A percentile compares a stretch with the other conserved stretches of the same genome.
phyloP scores from a whole-genome alignment of 129 eudicot genomes.

The Logfia minima region DNA sequence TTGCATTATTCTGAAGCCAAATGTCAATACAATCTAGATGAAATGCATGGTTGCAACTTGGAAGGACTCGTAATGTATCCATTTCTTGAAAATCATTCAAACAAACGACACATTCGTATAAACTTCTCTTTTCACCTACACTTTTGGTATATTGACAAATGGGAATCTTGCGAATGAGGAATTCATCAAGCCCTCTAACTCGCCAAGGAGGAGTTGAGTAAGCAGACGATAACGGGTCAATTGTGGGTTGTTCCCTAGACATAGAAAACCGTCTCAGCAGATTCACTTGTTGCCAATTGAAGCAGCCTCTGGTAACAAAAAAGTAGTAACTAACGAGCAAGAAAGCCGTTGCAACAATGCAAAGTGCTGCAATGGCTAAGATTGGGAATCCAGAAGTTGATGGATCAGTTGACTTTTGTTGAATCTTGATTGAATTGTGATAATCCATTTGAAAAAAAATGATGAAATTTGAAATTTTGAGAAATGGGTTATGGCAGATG shows the following conservation, averaged over 20 bases:
- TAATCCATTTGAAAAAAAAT: conserved; percentile 34
- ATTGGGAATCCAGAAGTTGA: conserved; percentile 61
- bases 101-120: conserved; percentile 75
- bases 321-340: conserved; percentile 68
- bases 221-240: conserved; percentile 50
- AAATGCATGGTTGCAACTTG: conserved; percentile 75
- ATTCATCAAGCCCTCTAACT: conserved; percentile 68
- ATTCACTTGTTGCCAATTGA: conserved; percentile 65
- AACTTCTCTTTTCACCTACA: conserved; percentile 37
- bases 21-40: conserved; percentile 90
- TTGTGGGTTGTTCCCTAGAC: conserved; percentile 24
- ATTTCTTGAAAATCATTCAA: conserved; percentile 72
- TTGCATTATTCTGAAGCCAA: conserved; percentile 84
- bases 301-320: conserved; percentile 65
- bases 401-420: conserved; percentile 30
- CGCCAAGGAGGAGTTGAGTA: conserved; percentile 67
- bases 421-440: conserved; percentile 41
- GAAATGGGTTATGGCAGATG: conserved; percentile 24
- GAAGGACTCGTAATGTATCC: conserved; percentile 67
- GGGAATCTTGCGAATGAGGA: conserved; percentile 67
- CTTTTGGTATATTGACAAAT: conserved; percentile 49
- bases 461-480: conserved; percentile 8
- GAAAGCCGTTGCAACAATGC: conserved; percentile 68
- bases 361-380: conserved; percentile 58
- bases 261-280: conserved; percentile 55